Conservation (phyloP, 2,329 filamentous ascomycete genomes). For the Penicillium sp. region DNA sequence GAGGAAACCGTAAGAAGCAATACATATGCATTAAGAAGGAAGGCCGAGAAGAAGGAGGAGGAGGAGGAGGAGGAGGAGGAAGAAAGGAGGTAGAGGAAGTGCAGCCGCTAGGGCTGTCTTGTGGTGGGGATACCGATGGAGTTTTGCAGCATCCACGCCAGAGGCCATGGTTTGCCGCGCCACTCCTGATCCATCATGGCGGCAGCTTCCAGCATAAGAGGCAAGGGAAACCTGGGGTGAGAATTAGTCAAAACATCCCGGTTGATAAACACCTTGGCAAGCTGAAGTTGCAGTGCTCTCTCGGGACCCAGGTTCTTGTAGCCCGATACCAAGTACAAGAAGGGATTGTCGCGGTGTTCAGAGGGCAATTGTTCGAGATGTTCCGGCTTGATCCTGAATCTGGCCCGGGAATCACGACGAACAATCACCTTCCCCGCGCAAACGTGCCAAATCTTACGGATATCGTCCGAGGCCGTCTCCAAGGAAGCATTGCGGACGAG, state of each 20-base stretch:
- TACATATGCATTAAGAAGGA: not conserved
- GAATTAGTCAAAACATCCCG: conserved; percentile 26
- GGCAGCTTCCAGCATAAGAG: conserved; percentile 34
- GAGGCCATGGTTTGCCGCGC: conserved; percentile 20
- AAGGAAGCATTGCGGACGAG: conserved; percentile 22
- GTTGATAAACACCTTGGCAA: conserved; percentile 24
- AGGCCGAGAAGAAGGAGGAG: not conserved
- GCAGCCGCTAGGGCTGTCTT: not conserved
- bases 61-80: not conserved
- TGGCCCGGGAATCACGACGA: conserved; percentile 23
- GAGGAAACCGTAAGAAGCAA: conserved; percentile 12
- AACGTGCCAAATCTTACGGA: conserved; percentile 17
- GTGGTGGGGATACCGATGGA: conserved; percentile 28
- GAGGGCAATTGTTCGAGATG: conserved; percentile 18
- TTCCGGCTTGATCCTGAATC: not conserved
- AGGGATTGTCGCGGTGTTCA: conserved; percentile 23
- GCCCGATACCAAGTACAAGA: conserved; percentile 20
- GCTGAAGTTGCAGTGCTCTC: conserved; percentile 21
- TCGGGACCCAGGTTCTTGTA: conserved; percentile 15
- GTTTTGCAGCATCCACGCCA: conserved; percentile 29
- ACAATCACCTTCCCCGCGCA: conserved; percentile 31
- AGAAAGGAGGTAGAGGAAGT: not conserved
- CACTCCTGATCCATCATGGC: conserved; percentile 29
- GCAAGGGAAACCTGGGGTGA: conserved; percentile 19
- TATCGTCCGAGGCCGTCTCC: conserved; percentile 6